Evolutionary conservation across 768 basidiomycete species (phyloP).

Genomic region (Hypholoma fasciculare): DNA sequence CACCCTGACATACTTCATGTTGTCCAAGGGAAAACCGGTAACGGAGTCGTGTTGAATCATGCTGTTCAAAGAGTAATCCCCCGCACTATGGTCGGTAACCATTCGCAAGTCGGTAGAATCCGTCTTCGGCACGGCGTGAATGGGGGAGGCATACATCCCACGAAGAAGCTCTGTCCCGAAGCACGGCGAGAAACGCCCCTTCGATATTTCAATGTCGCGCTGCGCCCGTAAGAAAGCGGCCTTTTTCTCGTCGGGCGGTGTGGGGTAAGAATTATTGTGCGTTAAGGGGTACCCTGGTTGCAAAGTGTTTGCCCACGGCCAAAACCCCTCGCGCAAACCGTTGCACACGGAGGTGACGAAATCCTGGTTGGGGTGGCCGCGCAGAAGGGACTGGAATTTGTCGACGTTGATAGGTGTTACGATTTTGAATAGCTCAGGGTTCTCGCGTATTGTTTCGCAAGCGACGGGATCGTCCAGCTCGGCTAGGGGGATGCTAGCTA

Average conservation of each 20-base stretch:
- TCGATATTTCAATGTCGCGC: conserved; percentile 15
- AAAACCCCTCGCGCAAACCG: conserved; percentile 38
- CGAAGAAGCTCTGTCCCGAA: conserved; percentile 33
- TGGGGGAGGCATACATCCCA: conserved; percentile 26
- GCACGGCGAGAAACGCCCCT: conserved; percentile 18
- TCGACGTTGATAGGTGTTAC: conserved; percentile 25
- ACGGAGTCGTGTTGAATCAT: conserved; percentile 16
- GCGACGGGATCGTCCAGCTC: conserved; percentile 16
- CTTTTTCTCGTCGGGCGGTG: conserved; percentile 10
- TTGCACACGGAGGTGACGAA: conserved; percentile 33
- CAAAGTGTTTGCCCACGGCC: conserved; percentile 37
- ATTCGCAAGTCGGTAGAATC: conserved; percentile 21
- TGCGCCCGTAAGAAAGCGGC: conserved; percentile 23
- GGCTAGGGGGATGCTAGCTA: conserved; percentile 7
- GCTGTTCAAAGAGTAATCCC: conserved; percentile 24
- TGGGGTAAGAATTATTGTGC: conserved; percentile 14
- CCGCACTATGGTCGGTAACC: conserved; percentile 36
- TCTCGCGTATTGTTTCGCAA: conserved; percentile 18
- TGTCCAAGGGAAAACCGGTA: conserved; percentile 16
- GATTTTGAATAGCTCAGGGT: conserved; percentile 35
- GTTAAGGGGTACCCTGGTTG: conserved; percentile 16
- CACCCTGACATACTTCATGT: conserved; percentile 12
- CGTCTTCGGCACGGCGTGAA: conserved; percentile 25
- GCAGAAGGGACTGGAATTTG: conserved; percentile 11
- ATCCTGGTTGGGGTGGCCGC: conserved; percentile 39